These are phyloP conservation scores for Alternaria panax DNA, from an alignment of 2,329 filamentous ascomycete genomes.

Conservation along the genomic window DNA sequence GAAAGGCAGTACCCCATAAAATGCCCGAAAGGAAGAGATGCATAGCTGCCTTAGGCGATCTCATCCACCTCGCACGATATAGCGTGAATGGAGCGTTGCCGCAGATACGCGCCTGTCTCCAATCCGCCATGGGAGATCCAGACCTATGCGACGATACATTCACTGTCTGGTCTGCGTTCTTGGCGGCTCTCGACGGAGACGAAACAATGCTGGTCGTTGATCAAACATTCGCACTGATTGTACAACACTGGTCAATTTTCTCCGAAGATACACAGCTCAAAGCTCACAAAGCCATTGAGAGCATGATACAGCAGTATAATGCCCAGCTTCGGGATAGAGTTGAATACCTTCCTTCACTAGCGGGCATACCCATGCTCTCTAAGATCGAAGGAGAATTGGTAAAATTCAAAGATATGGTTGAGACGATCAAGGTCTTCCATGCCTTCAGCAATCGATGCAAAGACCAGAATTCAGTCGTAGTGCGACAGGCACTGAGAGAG, in stretches of 20 bases:
- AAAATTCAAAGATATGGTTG: slow-evolving; percentile 69
- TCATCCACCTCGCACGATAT: slow-evolving; percentile 77
- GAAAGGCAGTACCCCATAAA: slow-evolving; percentile 57
- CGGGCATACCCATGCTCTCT: slow-evolving; percentile 71
- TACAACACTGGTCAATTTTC: slow-evolving; percentile 78
- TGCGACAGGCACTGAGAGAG: slow-evolving; percentile 80
- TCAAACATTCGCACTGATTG: slow-evolving; percentile 87
- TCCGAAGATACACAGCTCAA: slow-evolving; percentile 65
- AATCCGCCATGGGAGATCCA: slow-evolving; percentile 78
- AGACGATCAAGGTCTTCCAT: slow-evolving; percentile 70
- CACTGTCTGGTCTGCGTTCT: slow-evolving; percentile 81
- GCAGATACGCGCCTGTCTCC: slow-evolving; percentile 92
- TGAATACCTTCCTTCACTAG: slow-evolving; percentile 79
- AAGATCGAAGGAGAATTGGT: slow-evolving; percentile 72
- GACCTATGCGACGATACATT: slow-evolving; percentile 82
- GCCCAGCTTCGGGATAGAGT: slow-evolving; percentile 70
- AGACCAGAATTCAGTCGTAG: slow-evolving; percentile 86
- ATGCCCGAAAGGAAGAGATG: slow-evolving; percentile 76
- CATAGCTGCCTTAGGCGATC: slow-evolving; percentile 84
- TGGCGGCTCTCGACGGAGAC: slow-evolving; percentile 72
- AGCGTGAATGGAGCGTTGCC: slow-evolving; percentile 82
- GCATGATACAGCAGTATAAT: slow-evolving; percentile 70
- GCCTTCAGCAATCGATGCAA: slow-evolving; percentile 76
- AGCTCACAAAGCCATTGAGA: slow-evolving; percentile 69
- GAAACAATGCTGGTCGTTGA: slow-evolving; percentile 83